These are phyloP conservation scores for Ulmus americana DNA, from an alignment of 331 rosid species.

Conservation along the genomic window DNA sequence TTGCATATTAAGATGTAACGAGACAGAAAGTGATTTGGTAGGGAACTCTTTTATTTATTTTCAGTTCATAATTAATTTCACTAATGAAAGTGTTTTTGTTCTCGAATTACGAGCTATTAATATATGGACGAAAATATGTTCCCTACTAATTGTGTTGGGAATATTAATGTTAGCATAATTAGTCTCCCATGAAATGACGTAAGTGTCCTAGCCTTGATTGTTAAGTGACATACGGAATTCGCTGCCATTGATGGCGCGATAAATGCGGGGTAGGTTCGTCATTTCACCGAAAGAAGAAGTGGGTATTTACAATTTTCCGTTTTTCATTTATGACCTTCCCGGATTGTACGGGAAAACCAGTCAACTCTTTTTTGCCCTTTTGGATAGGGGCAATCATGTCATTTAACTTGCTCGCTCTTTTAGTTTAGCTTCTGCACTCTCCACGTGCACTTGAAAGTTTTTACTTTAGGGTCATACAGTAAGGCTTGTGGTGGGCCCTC, in stretches of 20 bases:
- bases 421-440: constrained; percentile 11
- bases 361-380: constrained; percentile 2
- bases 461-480: constrained; percentile 18
- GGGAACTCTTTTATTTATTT: neutral
- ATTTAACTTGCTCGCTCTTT: constrained; percentile 11
- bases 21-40: neutral
- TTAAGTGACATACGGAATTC: neutral
- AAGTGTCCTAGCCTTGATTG: constrained; percentile 16
- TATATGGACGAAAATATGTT: too few relatives aligned
- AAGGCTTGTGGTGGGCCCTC: constrained; percentile 36
- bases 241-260: neutral
- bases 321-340: neutral
- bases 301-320: neutral
- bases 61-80: neutral
- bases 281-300: neutral
- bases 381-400: constrained; percentile 25
- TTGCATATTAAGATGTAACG: too few relatives aligned
- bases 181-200: constrained; percentile 8
- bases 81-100: neutral
- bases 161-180: too few relatives aligned
- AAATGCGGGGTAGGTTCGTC: constrained; percentile 23
- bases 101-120: too few relatives aligned
- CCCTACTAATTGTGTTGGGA: too few relatives aligned
- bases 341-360: constrained; percentile 23
- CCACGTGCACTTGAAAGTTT: constrained; percentile 48